These are phyloP conservation scores for Sporisorium reilianum DNA, from an alignment of 1,284 basidiomycete species.

Conservation along the genomic window DNA sequence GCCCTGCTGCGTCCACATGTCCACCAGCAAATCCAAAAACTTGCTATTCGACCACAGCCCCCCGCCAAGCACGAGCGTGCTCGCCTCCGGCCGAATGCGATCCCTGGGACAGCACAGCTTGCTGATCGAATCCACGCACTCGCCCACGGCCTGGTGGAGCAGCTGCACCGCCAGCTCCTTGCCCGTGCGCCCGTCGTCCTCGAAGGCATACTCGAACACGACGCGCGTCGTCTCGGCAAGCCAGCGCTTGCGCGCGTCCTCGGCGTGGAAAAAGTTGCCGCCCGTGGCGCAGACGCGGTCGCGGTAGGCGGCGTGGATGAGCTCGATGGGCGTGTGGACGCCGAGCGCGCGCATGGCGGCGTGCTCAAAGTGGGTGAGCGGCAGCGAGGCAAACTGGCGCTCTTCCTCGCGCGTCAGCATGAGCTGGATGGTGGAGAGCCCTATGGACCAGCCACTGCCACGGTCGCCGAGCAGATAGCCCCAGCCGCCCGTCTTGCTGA, in stretches of 20 bases:
- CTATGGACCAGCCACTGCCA: conserved; percentile 49
- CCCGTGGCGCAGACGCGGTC: conserved; percentile 41
- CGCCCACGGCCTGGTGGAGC: conserved; percentile 36
- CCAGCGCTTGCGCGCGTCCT: conserved; percentile 62
- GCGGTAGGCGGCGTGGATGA: conserved; percentile 43
- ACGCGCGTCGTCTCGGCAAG: conserved; percentile 57
- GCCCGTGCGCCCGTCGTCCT: conserved; percentile 11
- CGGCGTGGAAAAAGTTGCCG: conserved; percentile 51
- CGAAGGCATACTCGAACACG: conserved; percentile 48
- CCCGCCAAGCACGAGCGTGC: conserved; percentile 59
- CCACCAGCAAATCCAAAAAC: conserved; percentile 44
- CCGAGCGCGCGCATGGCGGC: conserved; percentile 25
- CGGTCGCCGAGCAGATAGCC: conserved; percentile 47
- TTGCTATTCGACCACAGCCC: conserved; percentile 57
- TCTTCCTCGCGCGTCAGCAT: conserved; percentile 41
- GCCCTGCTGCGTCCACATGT: conserved; percentile 32
- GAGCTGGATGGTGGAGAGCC: conserved; percentile 43
- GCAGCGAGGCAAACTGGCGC: conserved; percentile 27
- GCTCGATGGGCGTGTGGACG: conserved; percentile 45
- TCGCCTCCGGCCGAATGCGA: conserved; percentile 25
- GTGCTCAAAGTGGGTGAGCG: conserved; percentile 37
- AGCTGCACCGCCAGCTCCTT: conserved; percentile 40
- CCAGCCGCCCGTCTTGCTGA: conserved; percentile 49
- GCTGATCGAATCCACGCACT: conserved; percentile 41
- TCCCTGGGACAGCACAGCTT: conserved; percentile 35